Base-by-base conservation (phyloP, 306 rosid genomes). In the Cucurbita maxima region DNA sequence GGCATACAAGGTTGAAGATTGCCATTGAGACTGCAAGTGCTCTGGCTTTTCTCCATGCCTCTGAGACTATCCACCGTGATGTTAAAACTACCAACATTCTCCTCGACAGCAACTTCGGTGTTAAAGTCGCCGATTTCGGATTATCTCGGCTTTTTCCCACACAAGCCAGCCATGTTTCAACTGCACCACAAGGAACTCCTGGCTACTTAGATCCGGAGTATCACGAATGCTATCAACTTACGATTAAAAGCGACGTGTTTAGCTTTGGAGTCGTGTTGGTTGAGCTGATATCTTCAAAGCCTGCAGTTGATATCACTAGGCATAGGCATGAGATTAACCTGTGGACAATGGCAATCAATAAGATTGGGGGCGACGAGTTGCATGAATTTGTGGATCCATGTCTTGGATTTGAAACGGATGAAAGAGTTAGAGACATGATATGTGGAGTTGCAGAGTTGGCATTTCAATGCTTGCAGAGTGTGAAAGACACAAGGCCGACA, bases 161-260 rank as follows among this genome's bases (percentile, higher is more conserved):
- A 0, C 36, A 86, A 60, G 88, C 77, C 75, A 87, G 94, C 2
- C 98, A 93, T 57, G 11, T 90, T 52, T 93, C 97, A 51, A 93
- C 97, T 11, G 97, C 89, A 69, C 97, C 97, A 69, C 97, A 90
- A 79, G 98, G 98, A 38, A 93, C 98, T 73, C 98, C 98, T 0
- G 98, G 98, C 34, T 93, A 93, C 22, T 88, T 93, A 7, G 98
- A 93, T 75, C 97, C 98, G 0, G 97, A 93, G 34, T 90, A 90
- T 79, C 89, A 86, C 10, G 83, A 88, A 16, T 87, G 94, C 75
- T 87, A 93, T 67, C 89, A 90, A 75, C 89, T 93, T 7, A 90
- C 96, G 2, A 47, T 52, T 44, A 90, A 87, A 72, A 93, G 98
- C 38, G 98, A 93, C 58, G 97, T 93, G 3, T 93, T 78, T 50